Evolutionary conservation across 1,284 basidiomycete species (phyloP).

Genomic region (Macrocybe sp.): DNA sequence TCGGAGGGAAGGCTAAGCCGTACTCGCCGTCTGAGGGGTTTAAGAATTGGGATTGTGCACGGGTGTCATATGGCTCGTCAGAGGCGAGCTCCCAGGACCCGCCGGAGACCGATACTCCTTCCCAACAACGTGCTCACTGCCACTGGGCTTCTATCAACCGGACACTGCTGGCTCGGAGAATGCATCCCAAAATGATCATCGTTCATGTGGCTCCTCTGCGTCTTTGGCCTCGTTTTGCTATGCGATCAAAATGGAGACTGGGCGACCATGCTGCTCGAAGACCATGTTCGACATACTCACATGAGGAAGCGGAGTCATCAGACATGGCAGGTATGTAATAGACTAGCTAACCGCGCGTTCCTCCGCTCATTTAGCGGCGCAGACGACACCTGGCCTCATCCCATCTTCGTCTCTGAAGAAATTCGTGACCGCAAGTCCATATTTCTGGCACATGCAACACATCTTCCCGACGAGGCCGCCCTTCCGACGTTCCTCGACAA

Average conservation of each 20-base stretch:
- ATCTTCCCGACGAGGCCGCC: slow-evolving; percentile 18
- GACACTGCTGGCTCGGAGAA: too few species aligned
- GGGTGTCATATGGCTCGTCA: too few species aligned
- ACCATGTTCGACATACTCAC: background rate
- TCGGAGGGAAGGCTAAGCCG: background rate
- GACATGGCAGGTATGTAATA: slow-evolving; percentile 3
- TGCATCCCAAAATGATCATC: too few species aligned
- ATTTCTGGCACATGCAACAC: slow-evolving; percentile 38
- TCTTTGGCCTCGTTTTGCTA: too few species aligned
- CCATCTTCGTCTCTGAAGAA: slow-evolving; percentile 30
- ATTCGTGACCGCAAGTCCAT: slow-evolving; percentile 34
- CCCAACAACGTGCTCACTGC: too few species aligned
- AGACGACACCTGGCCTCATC: slow-evolving; percentile 26
- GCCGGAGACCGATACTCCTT: too few species aligned
- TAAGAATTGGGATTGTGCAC: too few species aligned
- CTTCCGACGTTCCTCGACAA: slow-evolving; percentile 29
- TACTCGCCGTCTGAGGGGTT: background rate
- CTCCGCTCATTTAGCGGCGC: slow-evolving; percentile 5
- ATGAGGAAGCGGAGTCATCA: slow-evolving; percentile 6
- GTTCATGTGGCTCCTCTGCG: too few species aligned
- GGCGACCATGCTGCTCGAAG: too few species aligned
- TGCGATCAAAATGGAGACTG: too few species aligned
- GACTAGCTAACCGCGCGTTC: background rate
- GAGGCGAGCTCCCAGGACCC: too few species aligned
- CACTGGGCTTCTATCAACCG: too few species aligned